phyloP scores from a whole-genome alignment of 163 green algal genomes.

The Scenedesmus sp. region DNA sequence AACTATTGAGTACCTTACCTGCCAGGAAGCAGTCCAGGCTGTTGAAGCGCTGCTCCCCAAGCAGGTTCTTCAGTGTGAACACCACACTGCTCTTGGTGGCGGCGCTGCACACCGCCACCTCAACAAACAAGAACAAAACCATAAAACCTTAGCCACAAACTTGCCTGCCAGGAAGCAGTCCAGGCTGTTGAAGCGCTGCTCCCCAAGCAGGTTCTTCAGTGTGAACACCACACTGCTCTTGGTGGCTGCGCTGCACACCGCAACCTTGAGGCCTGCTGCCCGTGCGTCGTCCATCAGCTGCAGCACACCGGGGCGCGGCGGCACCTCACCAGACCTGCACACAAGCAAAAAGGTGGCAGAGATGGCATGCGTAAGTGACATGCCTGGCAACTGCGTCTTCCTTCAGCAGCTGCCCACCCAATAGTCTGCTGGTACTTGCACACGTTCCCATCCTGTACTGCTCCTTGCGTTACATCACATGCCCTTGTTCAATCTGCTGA shows the following conservation, averaged over 20 bases:
- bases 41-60: constrained; percentile 80
- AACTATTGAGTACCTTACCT: constrained; percentile 61
- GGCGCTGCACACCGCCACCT: constrained; percentile 47
- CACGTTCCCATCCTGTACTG: too few relatives aligned
- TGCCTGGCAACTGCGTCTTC: too few relatives aligned
- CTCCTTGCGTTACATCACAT: too few relatives aligned
- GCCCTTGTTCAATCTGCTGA: too few relatives aligned
- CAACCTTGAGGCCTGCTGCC: constrained; percentile 81
- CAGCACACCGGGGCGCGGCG: constrained; percentile 83
- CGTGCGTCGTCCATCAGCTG: constrained; percentile 90
- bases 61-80: constrained; percentile 77
- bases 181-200: constrained; percentile 79
- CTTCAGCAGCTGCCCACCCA: too few relatives aligned
- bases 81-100: constrained; percentile 81
- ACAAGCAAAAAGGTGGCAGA: constrained; percentile 77
- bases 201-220: constrained; percentile 82
- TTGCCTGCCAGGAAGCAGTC: constrained; percentile 87
- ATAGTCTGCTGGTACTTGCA: too few relatives aligned
- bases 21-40: constrained; percentile 89
- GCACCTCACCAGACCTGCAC: constrained; percentile 63
- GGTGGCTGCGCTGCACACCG: constrained; percentile 90
- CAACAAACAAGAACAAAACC: neutral
- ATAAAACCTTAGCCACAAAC: neutral
- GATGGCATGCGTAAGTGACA: too few relatives aligned
- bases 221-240: constrained; percentile 82